Conservation (phyloP, 306 rosid species). For the Prinsepia uniflora region DNA sequence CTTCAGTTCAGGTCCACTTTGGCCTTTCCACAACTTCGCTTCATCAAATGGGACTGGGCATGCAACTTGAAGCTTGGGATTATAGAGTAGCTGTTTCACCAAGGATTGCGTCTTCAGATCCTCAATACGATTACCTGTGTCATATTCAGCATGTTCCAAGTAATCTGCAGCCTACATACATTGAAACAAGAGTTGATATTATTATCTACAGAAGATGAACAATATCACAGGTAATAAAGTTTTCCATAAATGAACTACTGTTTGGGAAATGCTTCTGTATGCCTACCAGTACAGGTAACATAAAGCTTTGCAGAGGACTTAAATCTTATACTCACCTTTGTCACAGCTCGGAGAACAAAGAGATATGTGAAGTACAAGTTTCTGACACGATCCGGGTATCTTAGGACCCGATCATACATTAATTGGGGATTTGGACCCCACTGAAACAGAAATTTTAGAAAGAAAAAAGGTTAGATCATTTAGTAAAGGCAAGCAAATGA, state of each 20-base stretch:
- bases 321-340: constrained; percentile 58
- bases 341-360: constrained; percentile 92
- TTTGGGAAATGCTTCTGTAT: neutral
- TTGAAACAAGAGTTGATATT: constrained; percentile 16
- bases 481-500: neutral
- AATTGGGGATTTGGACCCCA: constrained; percentile 84
- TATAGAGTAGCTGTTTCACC: constrained; percentile 66
- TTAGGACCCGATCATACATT: constrained; percentile 75
- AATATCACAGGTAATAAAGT: too few relatives aligned
- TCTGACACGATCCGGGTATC: constrained; percentile 83
- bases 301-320: neutral
- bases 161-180: constrained; percentile 75
- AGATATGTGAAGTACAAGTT: constrained; percentile 92
- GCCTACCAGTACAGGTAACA: neutral
- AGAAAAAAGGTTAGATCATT: constrained; percentile 10
- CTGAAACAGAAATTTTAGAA: constrained; percentile 37
- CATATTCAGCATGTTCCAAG: constrained; percentile 90
- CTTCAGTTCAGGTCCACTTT: constrained; percentile 90
- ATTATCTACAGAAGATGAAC: constrained; percentile 16
- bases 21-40: constrained; percentile 97
- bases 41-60: constrained; percentile 98
- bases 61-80: constrained; percentile 81
- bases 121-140: constrained; percentile 66
- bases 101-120: constrained; percentile 84
- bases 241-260: neutral